These are phyloP conservation scores for Beauveria sp. DNA, from an alignment of 2,329 filamentous ascomycete genomes.

Conservation along the genomic window DNA sequence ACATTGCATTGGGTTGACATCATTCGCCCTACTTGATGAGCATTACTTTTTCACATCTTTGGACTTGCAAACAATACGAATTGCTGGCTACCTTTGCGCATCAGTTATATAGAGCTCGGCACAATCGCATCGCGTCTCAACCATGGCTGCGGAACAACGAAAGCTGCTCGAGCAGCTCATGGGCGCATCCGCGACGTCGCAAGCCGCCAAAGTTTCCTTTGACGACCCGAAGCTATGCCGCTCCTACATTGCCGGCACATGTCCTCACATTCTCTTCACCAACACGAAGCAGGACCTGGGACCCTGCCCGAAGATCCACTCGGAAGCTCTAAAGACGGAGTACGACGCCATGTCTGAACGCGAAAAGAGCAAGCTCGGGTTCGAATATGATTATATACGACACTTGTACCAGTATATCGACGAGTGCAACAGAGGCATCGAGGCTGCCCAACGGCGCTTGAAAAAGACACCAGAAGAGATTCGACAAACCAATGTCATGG, in stretches of 20 bases:
- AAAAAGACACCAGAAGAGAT: slow-evolving; percentile 99
- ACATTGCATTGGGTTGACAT: neutral
- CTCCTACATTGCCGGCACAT: slow-evolving; percentile 87
- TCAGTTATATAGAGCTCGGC: neutral
- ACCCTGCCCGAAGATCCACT: slow-evolving; percentile 79
- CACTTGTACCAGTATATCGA: slow-evolving; percentile 96
- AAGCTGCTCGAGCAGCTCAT: slow-evolving; percentile 98
- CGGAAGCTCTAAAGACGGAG: slow-evolving; percentile 79
- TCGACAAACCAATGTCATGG: slow-evolving; percentile 80
- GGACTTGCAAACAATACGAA: neutral
- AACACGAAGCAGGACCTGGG: slow-evolving; percentile 98
- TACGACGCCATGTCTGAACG: slow-evolving; percentile 67
- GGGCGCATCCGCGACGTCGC: slow-evolving; percentile 65
- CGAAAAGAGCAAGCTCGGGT: slow-evolving; percentile 73
- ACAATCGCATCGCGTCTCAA: slow-evolving; percentile 12
- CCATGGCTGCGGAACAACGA: slow-evolving; percentile 93
- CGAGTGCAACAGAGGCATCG: slow-evolving; percentile 91
- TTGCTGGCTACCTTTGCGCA: no score
- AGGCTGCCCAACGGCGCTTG: slow-evolving; percentile 76
- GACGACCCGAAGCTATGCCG: slow-evolving; percentile 91
- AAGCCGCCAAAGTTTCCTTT: slow-evolving; percentile 75
- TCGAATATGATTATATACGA: slow-evolving; percentile 94
- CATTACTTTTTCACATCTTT: neutral
- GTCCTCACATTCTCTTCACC: slow-evolving; percentile 97
- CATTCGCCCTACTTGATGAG: neutral